These are phyloP conservation scores for Aspergillus thermomutatus DNA, from an alignment of 2,329 filamentous ascomycete genomes.

Conservation along the genomic window DNA sequence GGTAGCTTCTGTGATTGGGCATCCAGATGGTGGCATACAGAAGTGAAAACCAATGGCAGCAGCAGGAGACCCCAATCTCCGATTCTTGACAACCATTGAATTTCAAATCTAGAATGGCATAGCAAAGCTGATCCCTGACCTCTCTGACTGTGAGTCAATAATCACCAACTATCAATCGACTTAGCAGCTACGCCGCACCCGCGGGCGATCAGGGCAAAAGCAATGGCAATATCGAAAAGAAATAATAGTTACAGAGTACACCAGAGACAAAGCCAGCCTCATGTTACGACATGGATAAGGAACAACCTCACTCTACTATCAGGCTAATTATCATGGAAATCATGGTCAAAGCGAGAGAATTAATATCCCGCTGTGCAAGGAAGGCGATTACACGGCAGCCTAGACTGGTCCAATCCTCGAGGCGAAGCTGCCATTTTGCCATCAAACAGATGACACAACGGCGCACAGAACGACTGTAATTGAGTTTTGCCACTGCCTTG, in stretches of 20 bases:
- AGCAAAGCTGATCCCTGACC: not conserved
- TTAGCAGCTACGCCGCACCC: not conserved
- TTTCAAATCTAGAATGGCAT: not conserved
- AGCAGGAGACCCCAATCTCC: not conserved
- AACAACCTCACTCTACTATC: not conserved
- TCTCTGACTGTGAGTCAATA: no score
- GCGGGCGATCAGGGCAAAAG: not conserved
- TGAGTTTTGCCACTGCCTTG: not conserved
- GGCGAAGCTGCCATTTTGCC: not conserved
- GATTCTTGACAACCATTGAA: not conserved
- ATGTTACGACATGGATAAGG: not conserved
- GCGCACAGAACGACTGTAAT: not conserved
- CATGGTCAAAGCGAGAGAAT: not conserved
- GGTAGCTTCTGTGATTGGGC: not conserved
- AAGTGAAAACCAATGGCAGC: not conserved
- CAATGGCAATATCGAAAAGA: not conserved
- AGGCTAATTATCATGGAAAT: not conserved
- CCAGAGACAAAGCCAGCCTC: not conserved
- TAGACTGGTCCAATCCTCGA: not conserved
- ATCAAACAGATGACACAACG: not conserved
- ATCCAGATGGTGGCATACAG: no score
- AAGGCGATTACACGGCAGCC: not conserved
- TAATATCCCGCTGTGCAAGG: not conserved
- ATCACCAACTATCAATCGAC: no score
- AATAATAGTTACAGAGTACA: not conserved